phyloP scores from a whole-genome alignment of 352 stramenopile species.

The Phytophthora meadii region DNA sequence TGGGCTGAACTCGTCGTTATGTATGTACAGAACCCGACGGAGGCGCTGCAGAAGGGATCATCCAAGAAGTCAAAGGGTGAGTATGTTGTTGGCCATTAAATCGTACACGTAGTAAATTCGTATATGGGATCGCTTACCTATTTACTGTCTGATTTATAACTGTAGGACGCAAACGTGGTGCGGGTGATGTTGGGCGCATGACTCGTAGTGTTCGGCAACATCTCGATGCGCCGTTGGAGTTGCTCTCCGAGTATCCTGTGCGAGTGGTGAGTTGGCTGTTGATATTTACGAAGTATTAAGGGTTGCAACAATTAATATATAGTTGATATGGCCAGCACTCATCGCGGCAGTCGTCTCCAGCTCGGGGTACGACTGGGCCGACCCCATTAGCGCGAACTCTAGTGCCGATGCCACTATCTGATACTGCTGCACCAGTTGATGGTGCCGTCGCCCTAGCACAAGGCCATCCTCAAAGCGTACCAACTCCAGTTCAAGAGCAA shows the following conservation, averaged over 20 bases:
- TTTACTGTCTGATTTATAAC: constrained; percentile 6
- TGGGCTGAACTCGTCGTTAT: not conserved
- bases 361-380: constrained; percentile 9
- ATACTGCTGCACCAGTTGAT: constrained; percentile 2
- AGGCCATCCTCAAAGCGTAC: not conserved
- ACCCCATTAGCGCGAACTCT: constrained; percentile 15
- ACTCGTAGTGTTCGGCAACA: constrained; percentile 83
- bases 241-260: constrained; percentile 67
- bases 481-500: not conserved
- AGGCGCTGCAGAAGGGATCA: constrained; percentile 64
- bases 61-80: constrained; percentile 82
- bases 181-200: constrained; percentile 71
- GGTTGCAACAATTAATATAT: not conserved
- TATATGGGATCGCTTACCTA: constrained; percentile 1
- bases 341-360: constrained; percentile 37
- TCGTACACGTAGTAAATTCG: not conserved
- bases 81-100: not conserved
- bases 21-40: constrained; percentile 56
- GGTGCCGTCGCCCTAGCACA: constrained; percentile 1
- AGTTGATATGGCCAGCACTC: constrained; percentile 27
- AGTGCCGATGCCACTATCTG: constrained; percentile 16
- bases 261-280: constrained; percentile 45
- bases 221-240: constrained; percentile 72
- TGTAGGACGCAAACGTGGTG: constrained; percentile 65
- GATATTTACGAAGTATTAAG: not conserved